These are phyloP conservation scores for Botrytis byssoidea DNA, from an alignment of 2,329 filamentous ascomycete genomes.

Conservation along the genomic window DNA sequence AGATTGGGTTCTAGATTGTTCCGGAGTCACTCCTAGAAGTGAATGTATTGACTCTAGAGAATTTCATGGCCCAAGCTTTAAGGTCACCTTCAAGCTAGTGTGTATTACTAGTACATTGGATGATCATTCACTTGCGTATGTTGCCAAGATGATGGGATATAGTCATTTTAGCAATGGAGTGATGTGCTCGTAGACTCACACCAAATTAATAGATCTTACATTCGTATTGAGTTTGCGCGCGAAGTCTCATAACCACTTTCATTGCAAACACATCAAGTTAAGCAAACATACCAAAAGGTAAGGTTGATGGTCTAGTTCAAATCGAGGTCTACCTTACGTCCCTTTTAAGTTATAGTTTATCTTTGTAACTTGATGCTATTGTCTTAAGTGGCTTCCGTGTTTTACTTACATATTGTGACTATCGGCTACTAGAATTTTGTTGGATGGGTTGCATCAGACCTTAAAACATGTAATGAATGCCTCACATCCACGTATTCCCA, in stretches of 20 bases:
- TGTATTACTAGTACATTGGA: background rate
- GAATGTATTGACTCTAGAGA: background rate
- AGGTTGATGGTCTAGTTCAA: background rate
- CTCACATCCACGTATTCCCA: background rate
- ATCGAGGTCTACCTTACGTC: background rate
- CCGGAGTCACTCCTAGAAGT: background rate
- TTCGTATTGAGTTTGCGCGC: background rate
- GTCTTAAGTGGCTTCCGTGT: fast-evolving
- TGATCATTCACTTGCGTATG: background rate
- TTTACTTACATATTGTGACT: fast-evolving
- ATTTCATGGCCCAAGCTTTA: background rate
- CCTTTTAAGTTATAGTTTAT: background rate
- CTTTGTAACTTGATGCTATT: background rate
- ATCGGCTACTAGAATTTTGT: background rate
- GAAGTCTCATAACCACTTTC: too few species aligned
- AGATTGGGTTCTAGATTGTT: background rate
- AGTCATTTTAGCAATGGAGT: fast-evolving
- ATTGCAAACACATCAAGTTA: background rate
- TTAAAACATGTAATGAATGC: background rate
- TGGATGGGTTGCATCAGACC: background rate
- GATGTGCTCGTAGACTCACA: fast-evolving
- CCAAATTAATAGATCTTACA: background rate
- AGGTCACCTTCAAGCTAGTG: background rate
- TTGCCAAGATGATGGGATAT: background rate
- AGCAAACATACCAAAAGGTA: background rate